Percentiles rank a stretch among this genome's conserved stretches.
Evolutionary conservation across 1,139 yeast genomes (phyloP).

Genomic region (Neolecta irregularis): DNA sequence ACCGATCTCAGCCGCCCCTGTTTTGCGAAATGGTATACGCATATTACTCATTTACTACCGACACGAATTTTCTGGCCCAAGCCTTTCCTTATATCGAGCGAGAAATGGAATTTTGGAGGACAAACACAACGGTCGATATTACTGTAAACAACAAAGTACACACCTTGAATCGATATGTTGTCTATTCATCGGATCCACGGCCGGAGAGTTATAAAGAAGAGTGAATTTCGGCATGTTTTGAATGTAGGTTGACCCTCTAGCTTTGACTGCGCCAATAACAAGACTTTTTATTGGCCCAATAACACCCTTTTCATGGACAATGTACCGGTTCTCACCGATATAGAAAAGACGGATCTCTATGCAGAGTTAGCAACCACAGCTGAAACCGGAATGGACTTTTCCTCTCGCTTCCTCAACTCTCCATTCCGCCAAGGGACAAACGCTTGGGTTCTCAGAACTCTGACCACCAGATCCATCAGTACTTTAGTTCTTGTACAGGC

Average conservation of each 20-base stretch:
- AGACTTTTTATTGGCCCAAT: slow-evolving; percentile 1
- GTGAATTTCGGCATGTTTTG: too few species aligned
- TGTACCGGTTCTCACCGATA: too few species aligned
- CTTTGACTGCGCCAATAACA: slow-evolving; percentile 5
- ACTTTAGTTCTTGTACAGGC: too few species aligned
- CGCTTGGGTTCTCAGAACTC: slow-evolving; percentile 3
- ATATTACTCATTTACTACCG: slow-evolving; percentile 7
- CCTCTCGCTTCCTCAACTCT: slow-evolving; percentile 8
- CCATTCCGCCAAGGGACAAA: too few species aligned
- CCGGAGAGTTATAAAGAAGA: slow-evolving; percentile 11
- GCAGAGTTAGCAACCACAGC: slow-evolving; percentile 9
- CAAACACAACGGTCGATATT: background rate
- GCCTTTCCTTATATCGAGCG: slow-evolving; percentile 7
- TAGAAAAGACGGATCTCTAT: slow-evolving; percentile 1
- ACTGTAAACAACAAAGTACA: too few species aligned
- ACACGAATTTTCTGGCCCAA: slow-evolving; percentile 5
- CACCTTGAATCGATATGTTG: slow-evolving; percentile 2
- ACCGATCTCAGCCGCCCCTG: slow-evolving; percentile 11
- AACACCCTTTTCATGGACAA: too few species aligned
- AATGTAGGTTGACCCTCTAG: too few species aligned
- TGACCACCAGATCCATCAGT: too few species aligned
- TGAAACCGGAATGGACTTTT: slow-evolving; percentile 11
- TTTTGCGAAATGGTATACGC: slow-evolving; percentile 8
- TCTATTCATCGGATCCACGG: slow-evolving; percentile 8
- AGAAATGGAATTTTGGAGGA: slow-evolving; percentile 6